These are phyloP conservation scores for Penicillium occitanis DNA, from an alignment of 2,329 filamentous ascomycete species.

Conservation along the genomic window DNA sequence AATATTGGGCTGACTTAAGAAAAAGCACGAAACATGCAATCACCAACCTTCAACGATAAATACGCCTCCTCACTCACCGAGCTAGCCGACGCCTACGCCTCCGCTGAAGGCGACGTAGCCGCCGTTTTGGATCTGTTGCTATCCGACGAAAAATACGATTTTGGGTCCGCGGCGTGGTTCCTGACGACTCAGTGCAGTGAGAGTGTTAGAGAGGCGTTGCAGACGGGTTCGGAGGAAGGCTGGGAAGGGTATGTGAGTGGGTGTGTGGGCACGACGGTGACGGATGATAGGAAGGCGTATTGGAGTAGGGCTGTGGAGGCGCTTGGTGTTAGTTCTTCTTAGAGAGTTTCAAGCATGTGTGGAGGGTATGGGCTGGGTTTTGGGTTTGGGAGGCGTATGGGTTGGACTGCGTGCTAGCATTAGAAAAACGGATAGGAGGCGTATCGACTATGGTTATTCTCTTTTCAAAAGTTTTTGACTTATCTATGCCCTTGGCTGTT, in stretches of 20 bases:
- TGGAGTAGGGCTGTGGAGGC: slow-evolving; percentile 52
- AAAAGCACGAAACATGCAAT: slow-evolving; percentile 64
- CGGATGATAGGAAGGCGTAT: slow-evolving; percentile 48
- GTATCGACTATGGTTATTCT: neutral
- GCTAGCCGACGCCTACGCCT: slow-evolving; percentile 38
- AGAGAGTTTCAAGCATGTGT: neutral
- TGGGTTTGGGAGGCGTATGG: neutral
- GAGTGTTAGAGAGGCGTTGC: slow-evolving; percentile 47
- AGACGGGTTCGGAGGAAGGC: slow-evolving; percentile 49
- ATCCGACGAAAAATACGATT: slow-evolving; percentile 51
- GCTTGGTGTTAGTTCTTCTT: slow-evolving; percentile 5
- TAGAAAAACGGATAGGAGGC: neutral
- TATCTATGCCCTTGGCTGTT: too few species aligned
- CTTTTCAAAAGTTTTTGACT: too few species aligned
- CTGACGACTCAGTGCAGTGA: slow-evolving; percentile 54
- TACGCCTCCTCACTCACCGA: slow-evolving; percentile 54
- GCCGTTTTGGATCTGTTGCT: slow-evolving; percentile 54
- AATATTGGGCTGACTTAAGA: neutral
- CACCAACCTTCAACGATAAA: slow-evolving; percentile 53
- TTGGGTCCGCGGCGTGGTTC: slow-evolving; percentile 63
- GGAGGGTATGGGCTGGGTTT: neutral
- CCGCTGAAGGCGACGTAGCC: slow-evolving; percentile 41
- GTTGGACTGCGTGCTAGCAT: neutral
- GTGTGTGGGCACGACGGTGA: slow-evolving; percentile 55
- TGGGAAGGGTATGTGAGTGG: slow-evolving; percentile 55